Evolutionary conservation across 148 eudicot species (phyloP).

Genomic region (Rhododendron simsii): DNA sequence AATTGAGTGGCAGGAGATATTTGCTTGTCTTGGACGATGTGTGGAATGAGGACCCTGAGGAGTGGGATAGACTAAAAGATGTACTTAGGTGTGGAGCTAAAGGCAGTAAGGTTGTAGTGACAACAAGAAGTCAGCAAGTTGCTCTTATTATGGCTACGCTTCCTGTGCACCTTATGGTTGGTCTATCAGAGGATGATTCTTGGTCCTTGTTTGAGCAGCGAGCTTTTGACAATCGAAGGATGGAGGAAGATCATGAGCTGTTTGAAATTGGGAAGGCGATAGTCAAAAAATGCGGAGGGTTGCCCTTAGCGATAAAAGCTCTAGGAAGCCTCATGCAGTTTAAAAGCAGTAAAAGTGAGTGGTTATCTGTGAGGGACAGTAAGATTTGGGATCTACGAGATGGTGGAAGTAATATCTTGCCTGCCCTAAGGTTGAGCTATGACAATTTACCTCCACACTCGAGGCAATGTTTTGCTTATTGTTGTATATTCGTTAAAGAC

Average conservation of each 20-base stretch:
- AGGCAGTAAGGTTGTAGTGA: slow-evolving; percentile 17
- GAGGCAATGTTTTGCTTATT: slow-evolving; percentile 9
- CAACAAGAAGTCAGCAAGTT: slow-evolving; percentile 10
- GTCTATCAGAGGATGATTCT: not conserved
- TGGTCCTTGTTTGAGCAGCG: slow-evolving; percentile 1
- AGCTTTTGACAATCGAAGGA: not conserved
- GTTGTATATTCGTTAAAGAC: not conserved
- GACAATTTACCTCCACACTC: not conserved
- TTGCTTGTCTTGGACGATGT: slow-evolving; percentile 21
- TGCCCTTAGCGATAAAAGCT: slow-evolving; percentile 16
- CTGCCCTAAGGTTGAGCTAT: slow-evolving; percentile 9
- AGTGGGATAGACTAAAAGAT: slow-evolving; percentile 10
- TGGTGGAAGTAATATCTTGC: not conserved
- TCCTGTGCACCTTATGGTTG: not conserved
- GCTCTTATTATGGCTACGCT: not conserved
- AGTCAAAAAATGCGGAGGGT: slow-evolving; percentile 6
- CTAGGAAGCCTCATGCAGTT: slow-evolving; percentile 13
- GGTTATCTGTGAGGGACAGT: slow-evolving; percentile 7
- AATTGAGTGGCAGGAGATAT: slow-evolving; percentile 8
- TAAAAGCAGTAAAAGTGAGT: not conserved
- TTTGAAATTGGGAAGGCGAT: slow-evolving; percentile 9
- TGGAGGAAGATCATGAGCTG: not conserved
- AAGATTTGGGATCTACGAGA: slow-evolving; percentile 5
- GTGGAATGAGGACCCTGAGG: slow-evolving; percentile 8
- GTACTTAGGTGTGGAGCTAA: not conserved